Percentiles rank a stretch among this genome's conserved stretches.
phyloP scores from a whole-genome alignment of 2,329 filamentous ascomycete genomes.

The Aspergillus caelatus region DNA sequence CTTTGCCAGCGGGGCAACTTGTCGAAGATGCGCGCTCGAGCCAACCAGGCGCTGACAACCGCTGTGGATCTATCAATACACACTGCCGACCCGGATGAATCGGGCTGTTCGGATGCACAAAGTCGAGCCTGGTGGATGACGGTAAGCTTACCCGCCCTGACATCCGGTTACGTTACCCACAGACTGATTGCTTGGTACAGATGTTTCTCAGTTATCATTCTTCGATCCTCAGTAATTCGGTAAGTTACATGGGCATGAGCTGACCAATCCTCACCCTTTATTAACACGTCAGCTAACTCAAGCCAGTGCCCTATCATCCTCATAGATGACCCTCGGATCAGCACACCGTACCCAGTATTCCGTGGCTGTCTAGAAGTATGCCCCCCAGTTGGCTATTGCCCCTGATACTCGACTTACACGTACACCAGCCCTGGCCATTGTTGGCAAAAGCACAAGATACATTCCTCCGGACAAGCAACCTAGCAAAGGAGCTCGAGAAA shows the following conservation, averaged over 20 bases:
- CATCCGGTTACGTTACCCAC: background rate
- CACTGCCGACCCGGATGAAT: constrained; percentile 8
- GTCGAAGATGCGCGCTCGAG: constrained; percentile 26
- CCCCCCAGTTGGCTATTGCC: background rate
- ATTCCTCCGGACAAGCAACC: constrained; percentile 8
- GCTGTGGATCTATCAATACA: constrained; percentile 31
- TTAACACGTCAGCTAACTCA: background rate
- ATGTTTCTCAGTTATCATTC: constrained; percentile 26
- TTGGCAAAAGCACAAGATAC: constrained; percentile 24
- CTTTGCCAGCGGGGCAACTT: constrained; percentile 27
- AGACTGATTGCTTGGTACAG: constrained; percentile 6
- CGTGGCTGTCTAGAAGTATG: constrained; percentile 22
- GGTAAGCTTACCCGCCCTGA: constrained; percentile 15
- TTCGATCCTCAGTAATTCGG: constrained; percentile 20
- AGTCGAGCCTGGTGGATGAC: constrained; percentile 31
- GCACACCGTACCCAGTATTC: constrained; percentile 27
- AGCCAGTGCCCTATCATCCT: constrained; percentile 24
- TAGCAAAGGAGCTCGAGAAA: constrained; percentile 6
- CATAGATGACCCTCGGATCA: constrained; percentile 25
- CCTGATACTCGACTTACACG: background rate
- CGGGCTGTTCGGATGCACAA: constrained; percentile 24
- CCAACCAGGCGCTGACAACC: constrained; percentile 28
- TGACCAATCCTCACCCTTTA: too few species aligned
- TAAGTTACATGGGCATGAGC: constrained; percentile 4
- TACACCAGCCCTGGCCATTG: constrained; percentile 24